A percentile compares a stretch with the other conserved stretches of the same genome.
Evolutionary conservation across 306 rosid genomes (phyloP).

Genomic region (Styphnolobium japonicum): DNA sequence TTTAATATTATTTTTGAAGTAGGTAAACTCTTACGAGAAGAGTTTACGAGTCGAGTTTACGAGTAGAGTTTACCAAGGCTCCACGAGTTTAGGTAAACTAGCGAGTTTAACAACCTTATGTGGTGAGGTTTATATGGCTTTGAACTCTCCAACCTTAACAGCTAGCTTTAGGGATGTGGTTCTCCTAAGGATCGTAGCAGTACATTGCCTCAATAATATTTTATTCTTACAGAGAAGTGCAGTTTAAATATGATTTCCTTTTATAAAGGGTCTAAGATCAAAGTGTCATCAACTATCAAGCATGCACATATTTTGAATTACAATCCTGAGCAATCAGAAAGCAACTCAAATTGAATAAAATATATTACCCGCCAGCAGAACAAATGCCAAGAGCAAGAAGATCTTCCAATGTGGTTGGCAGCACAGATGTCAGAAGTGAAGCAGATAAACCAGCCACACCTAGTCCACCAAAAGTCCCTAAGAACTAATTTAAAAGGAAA

Average conservation of each 20-base stretch:
- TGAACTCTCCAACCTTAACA: too few relatives aligned
- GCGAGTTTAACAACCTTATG: too few relatives aligned
- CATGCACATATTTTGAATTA: background rate
- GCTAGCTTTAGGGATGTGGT: too few relatives aligned
- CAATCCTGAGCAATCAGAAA: background rate
- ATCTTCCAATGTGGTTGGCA: constrained; percentile 84
- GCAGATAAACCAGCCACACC: constrained; percentile 97
- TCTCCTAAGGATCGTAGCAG: too few relatives aligned
- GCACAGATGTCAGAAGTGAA: constrained; percentile 86
- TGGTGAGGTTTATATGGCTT: too few relatives aligned
- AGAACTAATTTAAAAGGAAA: constrained; percentile 44
- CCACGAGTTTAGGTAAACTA: too few relatives aligned
- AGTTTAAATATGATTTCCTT: constrained; percentile 4
- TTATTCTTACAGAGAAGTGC: background rate
- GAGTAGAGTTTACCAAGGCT: too few relatives aligned
- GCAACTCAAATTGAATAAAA: constrained; percentile 14
- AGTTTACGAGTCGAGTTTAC: too few relatives aligned
- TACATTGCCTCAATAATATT: background rate
- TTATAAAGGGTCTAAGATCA: background rate
- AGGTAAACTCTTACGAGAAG: too few relatives aligned
- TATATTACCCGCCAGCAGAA: constrained; percentile 92
- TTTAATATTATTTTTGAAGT: too few relatives aligned
- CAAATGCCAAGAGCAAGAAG: constrained; percentile 98
- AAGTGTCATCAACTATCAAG: background rate
- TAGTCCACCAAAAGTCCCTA: constrained; percentile 84